Percentiles rank a stretch among this genome's conserved stretches.
Conservation (phyloP, 202 grass and related monocot species). For the Panicum virgatum region DNA sequence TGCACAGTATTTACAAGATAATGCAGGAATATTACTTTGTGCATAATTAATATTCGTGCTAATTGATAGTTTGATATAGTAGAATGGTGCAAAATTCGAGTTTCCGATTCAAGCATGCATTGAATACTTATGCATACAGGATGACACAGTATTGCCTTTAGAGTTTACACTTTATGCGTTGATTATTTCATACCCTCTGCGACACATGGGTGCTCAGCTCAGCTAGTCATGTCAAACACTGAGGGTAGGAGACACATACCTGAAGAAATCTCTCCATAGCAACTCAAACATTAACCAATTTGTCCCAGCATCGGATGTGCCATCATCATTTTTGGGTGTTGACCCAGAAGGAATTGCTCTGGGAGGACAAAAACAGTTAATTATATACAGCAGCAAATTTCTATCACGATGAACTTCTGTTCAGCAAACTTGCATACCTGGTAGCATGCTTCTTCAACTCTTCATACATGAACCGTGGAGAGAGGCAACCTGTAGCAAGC, state of each 20-base stretch:
- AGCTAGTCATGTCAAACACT: neutral
- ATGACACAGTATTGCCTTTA: neutral
- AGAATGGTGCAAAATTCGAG: neutral
- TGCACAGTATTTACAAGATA: neutral
- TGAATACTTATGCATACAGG: neutral
- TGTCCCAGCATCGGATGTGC: slow-evolving; percentile 64
- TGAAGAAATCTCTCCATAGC: slow-evolving; percentile 99
- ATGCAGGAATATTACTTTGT: neutral
- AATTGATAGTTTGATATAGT: neutral
- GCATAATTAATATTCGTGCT: neutral
- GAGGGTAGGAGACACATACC: slow-evolving; percentile 46
- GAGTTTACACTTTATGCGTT: neutral
- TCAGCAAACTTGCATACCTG: slow-evolving; percentile 50
- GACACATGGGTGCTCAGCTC: neutral
- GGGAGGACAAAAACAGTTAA: neutral
- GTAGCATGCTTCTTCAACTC: slow-evolving; percentile 87
- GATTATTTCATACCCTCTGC: neutral
- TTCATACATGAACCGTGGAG: slow-evolving; percentile 90
- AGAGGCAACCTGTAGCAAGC: slow-evolving; percentile 89
- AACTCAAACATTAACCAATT: slow-evolving; percentile 98
- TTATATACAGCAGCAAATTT: neutral
- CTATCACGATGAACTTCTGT: neutral
- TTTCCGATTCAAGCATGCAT: neutral
- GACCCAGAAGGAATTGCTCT: slow-evolving; percentile 55
- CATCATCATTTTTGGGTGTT: slow-evolving; percentile 45